Evolutionary conservation across 148 eudicot species (phyloP).

Genomic region (Fagopyrum tataricum): DNA sequence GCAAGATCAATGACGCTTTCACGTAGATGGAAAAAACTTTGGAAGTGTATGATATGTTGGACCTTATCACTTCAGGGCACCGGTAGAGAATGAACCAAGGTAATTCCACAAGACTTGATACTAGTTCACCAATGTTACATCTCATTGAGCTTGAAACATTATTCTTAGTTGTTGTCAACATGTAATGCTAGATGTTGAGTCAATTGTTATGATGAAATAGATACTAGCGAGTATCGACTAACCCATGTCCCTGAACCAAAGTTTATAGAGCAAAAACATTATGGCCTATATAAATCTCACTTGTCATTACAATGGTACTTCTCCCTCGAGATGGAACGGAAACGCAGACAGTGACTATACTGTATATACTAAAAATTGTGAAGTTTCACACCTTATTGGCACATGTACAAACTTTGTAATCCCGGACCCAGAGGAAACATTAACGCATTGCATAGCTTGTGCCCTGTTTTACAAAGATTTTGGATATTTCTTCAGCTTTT

Average conservation of each 20-base stretch:
- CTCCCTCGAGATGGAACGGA: neutral
- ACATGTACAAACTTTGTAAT: too few relatives aligned
- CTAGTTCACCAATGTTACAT: neutral
- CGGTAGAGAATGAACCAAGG: slow-evolving; percentile 11
- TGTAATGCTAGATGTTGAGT: neutral
- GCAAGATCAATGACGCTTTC: slow-evolving; percentile 9
- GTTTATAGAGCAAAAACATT: neutral
- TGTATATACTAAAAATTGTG: neutral
- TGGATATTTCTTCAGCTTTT: too few relatives aligned
- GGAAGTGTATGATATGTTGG: slow-evolving; percentile 11
- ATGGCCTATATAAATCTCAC: neutral
- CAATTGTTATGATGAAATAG: neutral
- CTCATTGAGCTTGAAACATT: neutral
- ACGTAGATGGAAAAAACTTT: slow-evolving; percentile 10
- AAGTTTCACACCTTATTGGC: too few relatives aligned
- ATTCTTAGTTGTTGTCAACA: neutral
- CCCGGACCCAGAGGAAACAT: too few relatives aligned
- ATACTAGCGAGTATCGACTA: neutral
- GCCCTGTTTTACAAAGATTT: too few relatives aligned
- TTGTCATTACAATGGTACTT: too few relatives aligned
- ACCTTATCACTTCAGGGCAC: slow-evolving; percentile 8
- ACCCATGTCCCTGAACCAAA: neutral
- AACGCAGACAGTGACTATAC: neutral
- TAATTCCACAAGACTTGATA: neutral
- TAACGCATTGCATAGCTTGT: too few relatives aligned